Evolutionary conservation across 805 yeast species (phyloP), one percentile per base, ranked within the genome.

Genomic region (Candida schatavii): DNA sequence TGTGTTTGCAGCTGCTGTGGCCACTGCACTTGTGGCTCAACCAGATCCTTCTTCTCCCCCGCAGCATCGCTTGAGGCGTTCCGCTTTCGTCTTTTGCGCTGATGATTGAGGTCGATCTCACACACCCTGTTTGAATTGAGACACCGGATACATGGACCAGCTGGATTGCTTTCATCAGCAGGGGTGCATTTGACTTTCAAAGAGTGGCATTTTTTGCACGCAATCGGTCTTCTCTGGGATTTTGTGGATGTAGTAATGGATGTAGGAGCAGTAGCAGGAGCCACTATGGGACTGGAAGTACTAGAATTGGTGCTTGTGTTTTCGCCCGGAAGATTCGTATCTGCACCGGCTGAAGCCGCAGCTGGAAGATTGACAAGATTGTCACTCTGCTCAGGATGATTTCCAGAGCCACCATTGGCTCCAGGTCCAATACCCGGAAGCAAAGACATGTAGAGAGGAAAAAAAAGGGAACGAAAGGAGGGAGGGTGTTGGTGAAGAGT

Each of bases 161-260:
- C 59, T 7, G 81, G 81, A 44, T 82, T 76, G 23, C 68, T 53
- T 31, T 70, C 59, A 54, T 82, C 82, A 1, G 83, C 69, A 0
- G 96, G 93, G 5, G 84, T 79, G 61, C 97, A 89, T 51, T 84
- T 80, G 26, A 89, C 96, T 56, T 89, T 89, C 39, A 88, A 71
- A 0, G 85, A 59, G 53, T 91, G 95, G 56, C 97, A 89, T n/a
- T 78, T 68, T 48, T 75, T 78, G 57, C 87, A 81, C 1, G 86
- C 86, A 11, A 77, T 80, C 0, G 82, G 61, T 37, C 81, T 52
- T 42, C 80, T 55, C 13, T 55, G 35, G 18, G 30, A 22, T 14
- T 42, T 42, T 5, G 9, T 13, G 7, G 41, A 11, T 11, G 7
- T 23, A 11, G 27, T 23, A 11, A 11, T 11, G 7, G 27, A 7